phyloP scores from a whole-genome alignment of 371 early-diverging fungal genomes.

The Synchytrium microbalum region DNA sequence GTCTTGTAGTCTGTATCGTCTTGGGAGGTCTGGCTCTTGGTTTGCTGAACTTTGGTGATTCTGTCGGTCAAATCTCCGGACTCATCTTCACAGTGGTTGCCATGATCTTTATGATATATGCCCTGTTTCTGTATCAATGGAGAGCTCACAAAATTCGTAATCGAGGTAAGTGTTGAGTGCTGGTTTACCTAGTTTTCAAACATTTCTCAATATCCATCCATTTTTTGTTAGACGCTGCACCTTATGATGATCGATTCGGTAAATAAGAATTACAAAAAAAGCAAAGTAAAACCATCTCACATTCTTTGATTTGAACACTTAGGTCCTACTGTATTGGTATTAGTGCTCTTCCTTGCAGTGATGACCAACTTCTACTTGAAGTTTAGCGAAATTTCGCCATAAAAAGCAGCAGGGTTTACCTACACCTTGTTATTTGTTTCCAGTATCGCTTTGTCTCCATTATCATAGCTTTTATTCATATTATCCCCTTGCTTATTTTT shows the following conservation, averaged over 20 bases:
- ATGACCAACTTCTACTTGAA: slow-evolving; percentile 83
- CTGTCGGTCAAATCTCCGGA: slow-evolving; percentile 38
- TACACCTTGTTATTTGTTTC: too few relatives aligned
- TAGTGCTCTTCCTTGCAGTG: slow-evolving; percentile 78
- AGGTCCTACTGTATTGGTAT: slow-evolving; percentile 76
- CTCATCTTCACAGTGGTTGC: slow-evolving; percentile 38
- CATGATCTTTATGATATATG: slow-evolving; percentile 62
- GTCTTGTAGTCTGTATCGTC: slow-evolving; percentile 38
- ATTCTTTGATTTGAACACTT: slow-evolving; percentile 66
- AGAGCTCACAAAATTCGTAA: slow-evolving; percentile 60
- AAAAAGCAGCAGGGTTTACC: too few relatives aligned
- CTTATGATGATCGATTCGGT: slow-evolving; percentile 39
- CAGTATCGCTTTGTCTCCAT: too few relatives aligned
- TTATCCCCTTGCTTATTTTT: too few relatives aligned
- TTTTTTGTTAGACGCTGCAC: slow-evolving; percentile 23
- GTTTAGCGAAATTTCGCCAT: too few relatives aligned
- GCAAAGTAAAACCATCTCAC: slow-evolving; percentile 83
- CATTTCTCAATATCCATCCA: background rate
- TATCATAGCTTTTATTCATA: too few relatives aligned
- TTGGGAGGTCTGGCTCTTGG: slow-evolving; percentile 48
- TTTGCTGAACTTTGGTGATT: slow-evolving; percentile 45
- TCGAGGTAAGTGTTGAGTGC: slow-evolving; percentile 22
- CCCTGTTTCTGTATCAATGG: slow-evolving; percentile 88
- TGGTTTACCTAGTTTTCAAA: background rate
- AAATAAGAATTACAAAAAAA: too few relatives aligned